These are phyloP conservation scores for Pythium vanterpoolii DNA, from an alignment of 352 stramenopile species.

Conservation along the genomic window DNA sequence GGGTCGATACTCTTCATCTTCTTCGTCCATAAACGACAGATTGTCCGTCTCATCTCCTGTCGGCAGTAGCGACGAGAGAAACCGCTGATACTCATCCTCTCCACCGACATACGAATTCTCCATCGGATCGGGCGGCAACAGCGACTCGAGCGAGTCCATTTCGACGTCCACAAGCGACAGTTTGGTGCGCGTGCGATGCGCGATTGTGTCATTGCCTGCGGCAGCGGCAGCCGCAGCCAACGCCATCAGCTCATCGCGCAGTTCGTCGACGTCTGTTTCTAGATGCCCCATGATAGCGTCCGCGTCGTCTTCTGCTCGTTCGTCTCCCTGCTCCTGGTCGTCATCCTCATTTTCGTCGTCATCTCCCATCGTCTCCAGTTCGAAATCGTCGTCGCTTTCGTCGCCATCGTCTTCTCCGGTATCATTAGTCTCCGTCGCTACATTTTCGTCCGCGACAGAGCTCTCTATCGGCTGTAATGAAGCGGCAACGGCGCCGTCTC, in stretches of 20 bases:
- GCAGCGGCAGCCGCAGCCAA: neutral
- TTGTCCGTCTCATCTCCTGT: constrained; percentile 50
- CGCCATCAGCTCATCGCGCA: constrained; percentile 10
- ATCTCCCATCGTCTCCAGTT: constrained; percentile 23
- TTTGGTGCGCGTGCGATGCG: constrained; percentile 66
- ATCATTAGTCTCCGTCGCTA: neutral
- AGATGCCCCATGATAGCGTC: neutral
- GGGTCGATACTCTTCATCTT: constrained; percentile 79
- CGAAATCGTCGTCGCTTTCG: constrained; percentile 24
- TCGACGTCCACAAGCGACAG: constrained; percentile 72
- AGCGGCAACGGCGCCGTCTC: constrained; percentile 1
- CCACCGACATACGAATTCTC: constrained; percentile 24
- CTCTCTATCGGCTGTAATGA: neutral
- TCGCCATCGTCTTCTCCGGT: constrained; percentile 13
- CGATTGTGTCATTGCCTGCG: constrained; percentile 47
- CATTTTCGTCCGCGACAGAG: neutral
- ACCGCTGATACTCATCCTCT: constrained; percentile 81
- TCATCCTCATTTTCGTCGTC: constrained; percentile 23
- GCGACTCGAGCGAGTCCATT: constrained; percentile 68
- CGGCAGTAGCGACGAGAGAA: constrained; percentile 73
- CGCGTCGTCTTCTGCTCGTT: neutral
- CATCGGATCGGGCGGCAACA: constrained; percentile 30
- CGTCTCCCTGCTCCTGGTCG: constrained; percentile 4
- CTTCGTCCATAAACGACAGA: constrained; percentile 80
- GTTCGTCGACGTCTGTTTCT: neutral